Percentiles rank a stretch among this genome's conserved stretches.
Conservation (phyloP, 805 yeast species). For the Metschnikowia reukaufii region DNA sequence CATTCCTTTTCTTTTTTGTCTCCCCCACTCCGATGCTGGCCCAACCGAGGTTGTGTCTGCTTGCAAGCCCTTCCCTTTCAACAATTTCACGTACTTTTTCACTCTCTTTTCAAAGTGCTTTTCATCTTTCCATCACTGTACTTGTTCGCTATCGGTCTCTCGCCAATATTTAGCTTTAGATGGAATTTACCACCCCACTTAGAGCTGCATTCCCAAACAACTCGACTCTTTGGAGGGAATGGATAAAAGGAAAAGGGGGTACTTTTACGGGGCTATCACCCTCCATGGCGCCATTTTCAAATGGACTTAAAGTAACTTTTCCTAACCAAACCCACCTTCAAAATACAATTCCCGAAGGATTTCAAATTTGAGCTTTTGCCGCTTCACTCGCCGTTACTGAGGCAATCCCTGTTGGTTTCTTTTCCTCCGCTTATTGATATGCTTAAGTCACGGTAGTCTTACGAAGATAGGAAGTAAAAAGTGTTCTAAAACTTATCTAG, state of each 20-base stretch:
- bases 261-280: too few relatives aligned
- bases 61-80: slow-evolving; percentile 43
- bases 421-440: slow-evolving; percentile 47
- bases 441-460: too few relatives aligned
- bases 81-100: slow-evolving; percentile 47
- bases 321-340: too few relatives aligned
- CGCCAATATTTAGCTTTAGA: slow-evolving; percentile 46
- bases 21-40: slow-evolving; percentile 41
- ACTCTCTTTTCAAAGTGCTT: slow-evolving; percentile 46
- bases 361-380: too few relatives aligned
- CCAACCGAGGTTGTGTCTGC: slow-evolving; percentile 33
- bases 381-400: too few relatives aligned
- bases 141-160: slow-evolving; percentile 50
- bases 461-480: too few relatives aligned
- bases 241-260: too few relatives aligned
- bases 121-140: slow-evolving; percentile 48
- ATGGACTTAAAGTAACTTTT: too few relatives aligned
- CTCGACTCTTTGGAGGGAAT: slow-evolving; percentile 38
- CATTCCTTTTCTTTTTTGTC: slow-evolving; percentile 31
- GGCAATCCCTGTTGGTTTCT: slow-evolving; percentile 48
- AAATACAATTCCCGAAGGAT: too few relatives aligned
- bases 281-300: too few relatives aligned
- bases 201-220: slow-evolving; percentile 45
- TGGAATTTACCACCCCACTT: slow-evolving; percentile 40
- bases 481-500: too few relatives aligned